Percentiles rank a stretch among this genome's conserved stretches.
These are phyloP conservation scores for Saturnispora bothae DNA, from an alignment of 805 yeast species.

Conservation along the genomic window DNA sequence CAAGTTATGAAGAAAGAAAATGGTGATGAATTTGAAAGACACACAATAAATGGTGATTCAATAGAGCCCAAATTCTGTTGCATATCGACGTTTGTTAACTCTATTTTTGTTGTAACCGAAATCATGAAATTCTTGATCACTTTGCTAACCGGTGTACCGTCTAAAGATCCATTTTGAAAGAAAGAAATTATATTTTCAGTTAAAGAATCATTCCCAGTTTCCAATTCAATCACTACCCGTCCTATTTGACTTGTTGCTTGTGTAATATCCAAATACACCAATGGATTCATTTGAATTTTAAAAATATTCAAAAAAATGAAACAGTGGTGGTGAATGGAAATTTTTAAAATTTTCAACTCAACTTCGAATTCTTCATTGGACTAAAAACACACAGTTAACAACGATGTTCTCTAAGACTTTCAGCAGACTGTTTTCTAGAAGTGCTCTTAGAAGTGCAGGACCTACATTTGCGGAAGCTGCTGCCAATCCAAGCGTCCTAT, in stretches of 20 bases:
- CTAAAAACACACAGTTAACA: background rate
- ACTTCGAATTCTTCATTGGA: background rate
- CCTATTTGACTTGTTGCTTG: constrained; percentile 38
- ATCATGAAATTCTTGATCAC: constrained; percentile 60
- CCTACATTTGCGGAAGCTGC: constrained; percentile 23
- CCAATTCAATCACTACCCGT: constrained; percentile 51
- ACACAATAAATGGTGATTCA: constrained; percentile 41
- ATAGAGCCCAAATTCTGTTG: constrained; percentile 45
- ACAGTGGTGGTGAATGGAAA: background rate
- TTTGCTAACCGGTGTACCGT: constrained; percentile 45
- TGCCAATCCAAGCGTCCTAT: constrained; percentile 10
- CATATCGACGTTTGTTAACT: constrained; percentile 29
- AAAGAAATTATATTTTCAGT: constrained; percentile 43
- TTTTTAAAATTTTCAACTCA: background rate
- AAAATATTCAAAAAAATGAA: background rate
- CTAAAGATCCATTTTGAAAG: constrained; percentile 31
- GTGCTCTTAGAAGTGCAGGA: background rate
- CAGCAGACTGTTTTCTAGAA: constrained; percentile 6
- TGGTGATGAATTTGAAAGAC: constrained; percentile 57
- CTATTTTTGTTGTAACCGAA: constrained; percentile 38
- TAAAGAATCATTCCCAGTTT: constrained; percentile 41
- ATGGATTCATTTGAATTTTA: background rate
- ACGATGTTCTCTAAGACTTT: constrained; percentile 6
- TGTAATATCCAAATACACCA: constrained; percentile 28
- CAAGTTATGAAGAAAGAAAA: constrained; percentile 69